Evolutionary conservation across 2,329 filamentous ascomycete species (phyloP), one percentile per base, ranked within the genome.

Genomic region (Emericellopsis cladophorae): DNA sequence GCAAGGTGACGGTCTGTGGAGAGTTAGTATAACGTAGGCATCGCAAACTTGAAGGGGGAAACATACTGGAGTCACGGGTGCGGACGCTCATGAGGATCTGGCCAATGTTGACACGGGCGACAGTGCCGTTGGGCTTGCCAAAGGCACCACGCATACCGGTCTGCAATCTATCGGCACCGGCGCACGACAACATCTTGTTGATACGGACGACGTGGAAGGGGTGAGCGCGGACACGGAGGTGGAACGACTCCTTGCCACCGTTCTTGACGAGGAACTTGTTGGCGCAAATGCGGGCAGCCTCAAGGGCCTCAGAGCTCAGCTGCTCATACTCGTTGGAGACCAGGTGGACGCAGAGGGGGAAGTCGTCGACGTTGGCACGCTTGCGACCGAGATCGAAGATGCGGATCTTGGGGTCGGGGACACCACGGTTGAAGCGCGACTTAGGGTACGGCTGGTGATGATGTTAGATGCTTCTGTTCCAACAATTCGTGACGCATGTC

Each of bases 131-230:
- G 69, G 92, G 92, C 84, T 98, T 98, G 66, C 92, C 92, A 82
- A 88, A 98, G 59, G 92, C 92, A 82, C 92, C 92, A 84, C 92
- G 90, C 92, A 98, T 98, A 79, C 92, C 92, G 58, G 92, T 98
- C 75, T 98, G 92, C 71, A 98, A 79, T 84, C 92, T 88, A 96
- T 98, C 92, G 82, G 92, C 92, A 80, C 92, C 92, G 64, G 92
- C 92, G 72, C 92, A 98, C 66, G 92, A 96, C 87, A 98, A 90
- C 92, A 98, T 98, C 85, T 98, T 98, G 88, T 98, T 98, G 89
- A 98, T 98, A 74, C 92, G 92, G 79, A 98, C 84, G 73, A 98
- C 92, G 79, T 98, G 92, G 87, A 86, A 98, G 55, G 92, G 92
- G 80, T 98, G 92, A 64, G 88, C 89, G 65, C 92, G 79, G 63